phyloP scores from a whole-genome alignment of 768 basidiomycete genomes.

The Polyporus arcularius region DNA sequence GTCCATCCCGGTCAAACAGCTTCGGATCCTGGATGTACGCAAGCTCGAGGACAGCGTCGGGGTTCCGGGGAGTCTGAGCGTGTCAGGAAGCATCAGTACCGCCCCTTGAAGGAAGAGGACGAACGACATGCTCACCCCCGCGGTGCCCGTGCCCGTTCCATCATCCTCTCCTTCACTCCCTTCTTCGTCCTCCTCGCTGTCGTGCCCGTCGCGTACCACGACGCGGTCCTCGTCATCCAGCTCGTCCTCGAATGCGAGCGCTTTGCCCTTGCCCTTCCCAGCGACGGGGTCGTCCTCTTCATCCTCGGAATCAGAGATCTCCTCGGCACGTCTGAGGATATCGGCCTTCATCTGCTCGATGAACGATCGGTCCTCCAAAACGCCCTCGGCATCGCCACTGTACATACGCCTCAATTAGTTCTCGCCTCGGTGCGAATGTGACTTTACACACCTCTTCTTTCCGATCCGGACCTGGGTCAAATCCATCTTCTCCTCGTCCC shows the following conservation, averaged over 20 bases:
- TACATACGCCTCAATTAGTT: not conserved
- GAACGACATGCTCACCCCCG: not conserved
- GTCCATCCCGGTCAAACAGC: constrained; percentile 74
- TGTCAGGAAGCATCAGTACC: not conserved
- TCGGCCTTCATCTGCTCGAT: constrained; percentile 81
- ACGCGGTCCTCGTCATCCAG: constrained; percentile 44
- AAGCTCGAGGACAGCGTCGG: constrained; percentile 69
- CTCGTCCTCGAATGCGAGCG: constrained; percentile 55
- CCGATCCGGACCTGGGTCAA: constrained; percentile 57
- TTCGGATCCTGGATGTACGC: constrained; percentile 77
- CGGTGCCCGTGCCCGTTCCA: not conserved
- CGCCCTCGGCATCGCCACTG: constrained; percentile 47
- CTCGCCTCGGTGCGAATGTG: not conserved
- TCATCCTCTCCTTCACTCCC: constrained; percentile 25
- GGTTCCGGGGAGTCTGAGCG: constrained; percentile 31
- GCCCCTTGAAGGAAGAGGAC: not conserved
- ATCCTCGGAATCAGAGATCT: constrained; percentile 62
- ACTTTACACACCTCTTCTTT: constrained; percentile 55
- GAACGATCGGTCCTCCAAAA: constrained; percentile 57
- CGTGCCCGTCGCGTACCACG: constrained; percentile 68
- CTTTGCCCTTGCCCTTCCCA: constrained; percentile 26
- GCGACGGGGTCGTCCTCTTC: constrained; percentile 35
- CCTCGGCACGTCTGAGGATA: constrained; percentile 77
- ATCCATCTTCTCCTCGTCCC: constrained; percentile 75
- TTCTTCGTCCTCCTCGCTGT: constrained; percentile 40